These are phyloP conservation scores for Entelexis sorbosivorans DNA, from an alignment of 1,139 yeast species.

Conservation along the genomic window DNA sequence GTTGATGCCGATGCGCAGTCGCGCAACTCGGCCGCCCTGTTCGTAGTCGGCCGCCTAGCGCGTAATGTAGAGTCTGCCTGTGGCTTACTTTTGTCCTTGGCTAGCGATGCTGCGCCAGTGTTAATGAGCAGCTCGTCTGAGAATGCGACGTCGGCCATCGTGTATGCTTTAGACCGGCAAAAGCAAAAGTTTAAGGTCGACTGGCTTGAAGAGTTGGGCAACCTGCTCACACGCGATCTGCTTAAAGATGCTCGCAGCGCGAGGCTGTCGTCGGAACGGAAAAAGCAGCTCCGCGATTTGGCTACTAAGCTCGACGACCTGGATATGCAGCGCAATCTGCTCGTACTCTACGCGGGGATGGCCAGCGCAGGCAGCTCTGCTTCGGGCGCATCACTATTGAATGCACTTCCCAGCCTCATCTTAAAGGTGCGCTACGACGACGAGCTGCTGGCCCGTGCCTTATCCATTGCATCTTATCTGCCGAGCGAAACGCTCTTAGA, in stretches of 20 bases:
- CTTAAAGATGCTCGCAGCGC: slow-evolving; percentile 4
- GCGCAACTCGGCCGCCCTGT: slow-evolving; percentile 14
- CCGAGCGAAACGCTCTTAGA: slow-evolving; percentile 5
- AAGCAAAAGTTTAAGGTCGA: neutral
- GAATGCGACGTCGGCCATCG: neutral
- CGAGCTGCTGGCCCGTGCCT: slow-evolving; percentile 8
- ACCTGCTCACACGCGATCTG: neutral
- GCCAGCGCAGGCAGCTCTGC: neutral
- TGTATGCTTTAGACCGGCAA: neutral
- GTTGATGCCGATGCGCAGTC: slow-evolving; percentile 9
- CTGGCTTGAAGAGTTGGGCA: slow-evolving; percentile 2
- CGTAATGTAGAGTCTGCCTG: neutral
- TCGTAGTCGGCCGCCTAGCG: neutral
- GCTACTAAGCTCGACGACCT: neutral
- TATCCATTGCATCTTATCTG: neutral
- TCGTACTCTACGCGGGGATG: neutral
- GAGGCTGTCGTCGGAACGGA: neutral
- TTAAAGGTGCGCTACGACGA: slow-evolving; percentile 7
- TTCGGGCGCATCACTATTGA: neutral
- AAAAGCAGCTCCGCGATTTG: neutral
- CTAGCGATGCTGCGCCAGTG: neutral
- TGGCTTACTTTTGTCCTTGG: neutral
- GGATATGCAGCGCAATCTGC: neutral
- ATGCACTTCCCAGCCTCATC: neutral
- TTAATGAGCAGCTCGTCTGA: neutral